Base-by-base conservation (phyloP, 768 basidiomycete genomes). In the Hygrophoropsis aurantiaca region DNA sequence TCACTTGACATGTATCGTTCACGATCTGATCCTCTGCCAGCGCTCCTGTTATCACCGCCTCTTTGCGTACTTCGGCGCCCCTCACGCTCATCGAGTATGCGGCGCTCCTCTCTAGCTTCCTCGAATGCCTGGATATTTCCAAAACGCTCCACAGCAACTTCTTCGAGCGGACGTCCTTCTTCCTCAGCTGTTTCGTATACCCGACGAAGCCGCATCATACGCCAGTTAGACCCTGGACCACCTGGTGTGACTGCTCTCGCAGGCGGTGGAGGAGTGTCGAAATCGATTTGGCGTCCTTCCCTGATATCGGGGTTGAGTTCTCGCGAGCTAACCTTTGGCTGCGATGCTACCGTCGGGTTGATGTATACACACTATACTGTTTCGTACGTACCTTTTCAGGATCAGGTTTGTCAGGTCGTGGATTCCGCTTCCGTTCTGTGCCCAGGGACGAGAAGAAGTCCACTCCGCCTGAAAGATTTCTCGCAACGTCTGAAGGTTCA, bases 391-490 rank as follows among this genome's bases (percentile, higher is more conserved):
- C 88, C 73, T 89, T 84, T 59, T 90, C 85, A 3, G 83, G 82
- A 65, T 89, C 78, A 2, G 81, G 80, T 51, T 72, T 74, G 23
- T 83, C 79, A 10, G 75, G 72, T 33, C 66, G 73, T 7, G 80
- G 74, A 44, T 83, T 80, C 59, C 84, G 84, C 66, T 80, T 84
- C 70, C 76, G 81, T 60, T 90, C 91, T 5, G 80, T 88, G 3
- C 95, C 95, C 36, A 99, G 72, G 51, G 72, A 80, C 1, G 89
- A 85, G 73, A 98, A 98, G 69, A 97, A 94, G 66, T 98, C 95
- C 20, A 87, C 78, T 3, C 77, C 78, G 33, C 81, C 84, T 3
- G 68, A 73, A 36, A 74, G 59, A 4, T 73, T 80, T 9, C 84
- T 77, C 42, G 69, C 62, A 23, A 68, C 69, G 11, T 55, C 57